Percentiles rank a stretch among this genome's conserved stretches.
Conservation (phyloP, 169 alveolate genomes). For the Plasmodium coatneyi region DNA sequence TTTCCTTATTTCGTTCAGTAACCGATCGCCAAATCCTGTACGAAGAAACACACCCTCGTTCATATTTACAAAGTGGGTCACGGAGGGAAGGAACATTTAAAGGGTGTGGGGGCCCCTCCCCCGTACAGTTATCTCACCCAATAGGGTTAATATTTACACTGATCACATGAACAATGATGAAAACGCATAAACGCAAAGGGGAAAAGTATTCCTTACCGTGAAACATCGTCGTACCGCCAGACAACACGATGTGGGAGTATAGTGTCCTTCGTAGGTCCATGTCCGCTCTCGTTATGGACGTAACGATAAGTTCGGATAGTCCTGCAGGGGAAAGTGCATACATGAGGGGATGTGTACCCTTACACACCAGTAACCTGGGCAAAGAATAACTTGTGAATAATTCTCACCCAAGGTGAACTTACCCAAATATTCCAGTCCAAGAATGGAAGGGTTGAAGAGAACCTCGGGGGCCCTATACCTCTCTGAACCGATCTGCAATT, state of each 20-base stretch:
- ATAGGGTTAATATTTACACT: background rate
- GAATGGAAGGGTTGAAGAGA: conserved; percentile 76
- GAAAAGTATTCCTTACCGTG: conserved; percentile 65
- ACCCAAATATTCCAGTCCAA: conserved; percentile 74
- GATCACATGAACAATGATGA: background rate
- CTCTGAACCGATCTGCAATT: conserved; percentile 75
- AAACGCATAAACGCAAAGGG: background rate
- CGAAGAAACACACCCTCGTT: background rate
- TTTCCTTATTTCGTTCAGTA: conserved; percentile 80
- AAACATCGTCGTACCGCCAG: conserved; percentile 88
- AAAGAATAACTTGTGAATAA: background rate
- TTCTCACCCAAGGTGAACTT: background rate
- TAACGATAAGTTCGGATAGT: conserved; percentile 74
- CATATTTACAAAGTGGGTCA: background rate
- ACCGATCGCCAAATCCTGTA: conserved; percentile 82
- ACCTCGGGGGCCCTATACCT: conserved; percentile 80
- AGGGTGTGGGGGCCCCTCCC: background rate
- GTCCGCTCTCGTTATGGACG: conserved; percentile 84
- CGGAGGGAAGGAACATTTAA: background rate
- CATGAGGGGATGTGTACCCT: background rate
- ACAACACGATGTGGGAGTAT: conserved; percentile 83
- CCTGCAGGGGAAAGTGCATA: conserved; percentile 49
- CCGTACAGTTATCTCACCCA: background rate
- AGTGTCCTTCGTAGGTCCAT: conserved; percentile 85
- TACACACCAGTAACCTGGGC: background rate